Base-by-base conservation (phyloP, 768 basidiomycete species). In the Lactifluus pinguis region DNA sequence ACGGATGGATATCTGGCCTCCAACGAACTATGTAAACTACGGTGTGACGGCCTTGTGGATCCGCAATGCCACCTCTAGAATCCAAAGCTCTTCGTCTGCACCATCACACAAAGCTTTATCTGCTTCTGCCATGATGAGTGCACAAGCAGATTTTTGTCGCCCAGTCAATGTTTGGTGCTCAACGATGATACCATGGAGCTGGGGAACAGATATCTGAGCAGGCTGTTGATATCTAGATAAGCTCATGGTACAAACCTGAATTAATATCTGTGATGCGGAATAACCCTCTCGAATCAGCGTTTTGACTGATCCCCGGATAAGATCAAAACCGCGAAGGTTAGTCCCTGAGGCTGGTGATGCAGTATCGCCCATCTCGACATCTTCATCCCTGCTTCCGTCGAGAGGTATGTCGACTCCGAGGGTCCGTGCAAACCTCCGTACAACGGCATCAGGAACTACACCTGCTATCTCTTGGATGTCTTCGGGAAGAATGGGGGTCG, bases 391-490 rank as follows among this genome's bases (percentile, higher is more conserved):
- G 13, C 60, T 60, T n/a, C 34, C 62, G 6, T 72, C 78, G 17
- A 68, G 66, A 15, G 67, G 64, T 29, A 80, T 67, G 36, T 93
- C 87, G 15, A 98, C 76, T 3, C 94, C 94, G 29, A 98, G 71
- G 0, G 83, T 78, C 17, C 71, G 69, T 0, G 87, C 87, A 62
- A 98, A 85, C 50, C 80, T 77, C 15, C 80, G 75, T 49, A 98
- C 81, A 1, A 90, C 81, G 13, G 68, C 61, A 63, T 85, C 83
- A 0, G 95, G 97, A 0, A 98, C 92, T 29, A 97, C 89, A 0
- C 97, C 97, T 0, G 95, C 95, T 57, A 98, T 98, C 73, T 99
- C 97, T 72, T 98, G 92, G 13, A 98, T 89, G 63, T 94, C 92
- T 15, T 70, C 69, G 7, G 86, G 73, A 3, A 85, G 84, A 63